Conservation (phyloP, 2,329 filamentous ascomycete genomes). For the Talaromyces sp. region DNA sequence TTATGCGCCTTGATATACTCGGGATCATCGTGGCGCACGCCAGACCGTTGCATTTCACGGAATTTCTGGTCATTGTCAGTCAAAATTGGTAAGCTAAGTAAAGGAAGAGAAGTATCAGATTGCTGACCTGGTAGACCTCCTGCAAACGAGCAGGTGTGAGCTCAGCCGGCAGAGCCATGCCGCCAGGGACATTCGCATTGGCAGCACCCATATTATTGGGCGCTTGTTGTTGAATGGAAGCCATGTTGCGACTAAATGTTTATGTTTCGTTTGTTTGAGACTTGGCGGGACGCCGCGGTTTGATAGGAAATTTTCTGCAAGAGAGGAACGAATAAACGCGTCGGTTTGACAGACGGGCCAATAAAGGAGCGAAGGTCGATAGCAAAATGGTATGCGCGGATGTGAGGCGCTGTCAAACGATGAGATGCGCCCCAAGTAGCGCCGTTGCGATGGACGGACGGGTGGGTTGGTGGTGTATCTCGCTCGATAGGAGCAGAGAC, state of each 20-base stretch:
- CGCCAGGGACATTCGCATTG: constrained; percentile 62
- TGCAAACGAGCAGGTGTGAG: constrained; percentile 73
- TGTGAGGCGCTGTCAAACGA: constrained; percentile 5
- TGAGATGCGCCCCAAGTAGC: constrained; percentile 11
- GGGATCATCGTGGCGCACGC: constrained; percentile 74
- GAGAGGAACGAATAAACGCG: constrained; percentile 18
- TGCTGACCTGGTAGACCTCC: constrained; percentile 56
- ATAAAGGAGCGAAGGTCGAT: not conserved
- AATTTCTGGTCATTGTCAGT: constrained; percentile 64
- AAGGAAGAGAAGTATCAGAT: not conserved
- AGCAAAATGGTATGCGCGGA: constrained; percentile 3
- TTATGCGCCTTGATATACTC: constrained; percentile 79
- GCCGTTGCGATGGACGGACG: not conserved
- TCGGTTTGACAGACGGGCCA: constrained; percentile 18
- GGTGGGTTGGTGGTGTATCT: not conserved
- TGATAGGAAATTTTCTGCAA: not conserved
- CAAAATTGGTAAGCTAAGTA: not conserved
- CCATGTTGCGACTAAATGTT: constrained; percentile 50
- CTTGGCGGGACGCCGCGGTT: not conserved
- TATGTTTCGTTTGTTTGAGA: constrained; percentile 13
- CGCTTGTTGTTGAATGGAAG: constrained; percentile 63
- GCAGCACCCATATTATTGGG: constrained; percentile 28
- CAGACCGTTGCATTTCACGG: constrained; percentile 79
- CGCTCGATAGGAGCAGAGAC: not conserved
- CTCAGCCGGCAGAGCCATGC: constrained; percentile 58